A percentile compares a stretch with the other conserved stretches of the same genome.
These are phyloP conservation scores for Solanum ossicruentum DNA, from an alignment of 257 asterid species.

Conservation along the genomic window DNA sequence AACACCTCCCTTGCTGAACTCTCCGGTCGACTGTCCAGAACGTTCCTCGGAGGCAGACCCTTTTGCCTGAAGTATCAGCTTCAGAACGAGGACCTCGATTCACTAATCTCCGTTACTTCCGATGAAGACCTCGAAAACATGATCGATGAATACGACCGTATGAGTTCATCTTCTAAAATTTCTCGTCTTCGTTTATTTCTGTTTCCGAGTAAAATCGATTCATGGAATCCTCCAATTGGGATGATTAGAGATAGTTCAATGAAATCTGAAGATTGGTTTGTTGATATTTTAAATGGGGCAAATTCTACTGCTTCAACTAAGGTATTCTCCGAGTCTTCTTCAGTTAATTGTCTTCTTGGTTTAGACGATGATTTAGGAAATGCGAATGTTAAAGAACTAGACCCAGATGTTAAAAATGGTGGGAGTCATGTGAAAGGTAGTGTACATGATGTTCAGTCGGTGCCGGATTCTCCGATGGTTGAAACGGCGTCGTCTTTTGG, in stretches of 20 bases:
- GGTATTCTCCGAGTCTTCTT: conserved; percentile 57
- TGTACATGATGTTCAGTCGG: conserved; percentile 52
- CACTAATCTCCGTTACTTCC: conserved; percentile 62
- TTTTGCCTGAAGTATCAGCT: conserved; percentile 73
- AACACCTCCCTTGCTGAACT: conserved; percentile 48
- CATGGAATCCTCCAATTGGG: conserved; percentile 9
- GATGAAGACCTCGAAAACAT: conserved; percentile 89
- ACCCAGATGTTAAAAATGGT: conserved; percentile 13
- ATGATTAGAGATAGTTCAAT: conserved; percentile 22
- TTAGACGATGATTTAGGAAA: conserved; percentile 35
- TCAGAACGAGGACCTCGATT: conserved; percentile 84
- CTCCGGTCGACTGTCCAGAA: conserved; percentile 56
- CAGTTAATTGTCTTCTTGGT: conserved; percentile 64
- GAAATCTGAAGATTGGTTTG: conserved; percentile 84
- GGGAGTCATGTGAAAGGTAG: conserved; percentile 22
- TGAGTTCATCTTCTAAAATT: conserved; percentile 9
- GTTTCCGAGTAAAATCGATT: conserved; percentile 11
- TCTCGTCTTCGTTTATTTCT: conserved; percentile 56
- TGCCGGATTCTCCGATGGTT: conserved; percentile 77
- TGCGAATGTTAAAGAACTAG: conserved; percentile 19
- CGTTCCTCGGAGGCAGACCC: conserved; percentile 38
- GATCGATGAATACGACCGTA: conserved; percentile 89
- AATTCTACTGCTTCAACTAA: conserved; percentile 16
- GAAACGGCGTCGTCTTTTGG: conserved; percentile 81
- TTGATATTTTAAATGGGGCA: conserved; percentile 65